These are phyloP conservation scores for Danielozyma ontarioensis DNA, from an alignment of 805 yeast genomes.

Conservation along the genomic window DNA sequence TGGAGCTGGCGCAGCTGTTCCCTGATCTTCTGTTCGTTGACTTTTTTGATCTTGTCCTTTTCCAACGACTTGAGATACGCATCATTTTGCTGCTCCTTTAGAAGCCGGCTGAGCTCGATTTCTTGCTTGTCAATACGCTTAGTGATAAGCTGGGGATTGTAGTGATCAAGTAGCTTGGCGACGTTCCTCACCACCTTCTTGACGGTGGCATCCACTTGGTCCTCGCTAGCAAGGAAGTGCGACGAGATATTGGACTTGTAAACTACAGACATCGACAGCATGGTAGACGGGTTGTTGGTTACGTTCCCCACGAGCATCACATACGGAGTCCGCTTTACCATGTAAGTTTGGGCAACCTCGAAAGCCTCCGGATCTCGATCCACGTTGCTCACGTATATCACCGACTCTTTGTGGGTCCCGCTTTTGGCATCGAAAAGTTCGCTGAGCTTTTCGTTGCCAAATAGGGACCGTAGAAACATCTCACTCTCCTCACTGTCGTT, in stretches of 20 bases:
- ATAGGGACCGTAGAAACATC: constrained; percentile 11
- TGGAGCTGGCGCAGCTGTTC: constrained; percentile 4
- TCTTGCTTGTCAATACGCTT: constrained; percentile 36
- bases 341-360: constrained; percentile 31
- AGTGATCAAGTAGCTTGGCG: constrained; percentile 20
- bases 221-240: constrained; percentile 14
- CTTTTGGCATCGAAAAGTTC: constrained; percentile 11
- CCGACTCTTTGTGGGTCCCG: constrained; percentile 24
- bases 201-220: constrained; percentile 12
- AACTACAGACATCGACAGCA: constrained; percentile 35
- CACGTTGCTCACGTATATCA: constrained; percentile 26
- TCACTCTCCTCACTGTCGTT: constrained; percentile 18
- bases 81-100: constrained; percentile 39
- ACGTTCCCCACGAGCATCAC: constrained; percentile 34
- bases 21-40: constrained; percentile 23
- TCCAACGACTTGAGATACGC: constrained; percentile 38
- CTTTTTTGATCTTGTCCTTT: constrained; percentile 51
- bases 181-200: constrained; percentile 22
- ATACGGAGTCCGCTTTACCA: constrained; percentile 27
- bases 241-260: constrained; percentile 24
- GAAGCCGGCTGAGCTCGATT: constrained; percentile 31
- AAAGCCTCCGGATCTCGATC: constrained; percentile 30
- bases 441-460: constrained; percentile 12
- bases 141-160: constrained; percentile 34
- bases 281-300: constrained; percentile 26